Evolutionary conservation across 148 eudicot species (phyloP).

Genomic region (Cornus suecica): DNA sequence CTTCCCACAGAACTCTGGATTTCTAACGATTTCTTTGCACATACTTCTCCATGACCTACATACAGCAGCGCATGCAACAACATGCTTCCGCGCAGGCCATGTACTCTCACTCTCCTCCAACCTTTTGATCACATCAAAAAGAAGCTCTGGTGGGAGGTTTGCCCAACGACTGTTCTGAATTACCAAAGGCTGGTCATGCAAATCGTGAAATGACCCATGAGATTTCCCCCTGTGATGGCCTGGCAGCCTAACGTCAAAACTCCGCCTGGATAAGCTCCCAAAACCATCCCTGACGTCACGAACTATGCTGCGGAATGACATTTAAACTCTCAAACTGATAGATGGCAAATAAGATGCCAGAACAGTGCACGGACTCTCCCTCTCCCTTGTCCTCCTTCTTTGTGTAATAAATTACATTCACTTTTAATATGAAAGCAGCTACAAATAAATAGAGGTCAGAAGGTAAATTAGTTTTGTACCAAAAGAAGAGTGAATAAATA

Average conservation of each 20-base stretch:
- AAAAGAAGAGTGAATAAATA: not conserved
- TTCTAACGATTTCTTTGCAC: conserved; percentile 58
- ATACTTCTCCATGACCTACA: conserved; percentile 61
- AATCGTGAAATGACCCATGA: conserved; percentile 40
- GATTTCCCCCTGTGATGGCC: conserved; percentile 39
- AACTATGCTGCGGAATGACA: conserved; percentile 62
- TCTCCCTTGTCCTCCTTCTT: not conserved
- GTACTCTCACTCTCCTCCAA: conserved; percentile 65
- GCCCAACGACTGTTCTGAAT: conserved; percentile 21
- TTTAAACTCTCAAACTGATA: conserved; percentile 12
- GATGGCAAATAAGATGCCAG: not conserved
- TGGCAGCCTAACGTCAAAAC: conserved; percentile 20
- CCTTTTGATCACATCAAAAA: conserved; percentile 48
- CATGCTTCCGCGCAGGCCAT: conserved; percentile 56
- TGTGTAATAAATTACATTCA: not conserved
- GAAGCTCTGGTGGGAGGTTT: conserved; percentile 47
- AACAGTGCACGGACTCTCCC: not conserved
- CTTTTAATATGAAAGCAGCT: conserved; percentile 21
- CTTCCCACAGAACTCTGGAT: conserved; percentile 51
- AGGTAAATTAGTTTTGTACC: conserved; percentile 8
- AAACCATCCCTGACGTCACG: conserved; percentile 32
- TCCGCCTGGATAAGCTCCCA: conserved; percentile 28
- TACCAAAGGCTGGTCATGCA: conserved; percentile 15
- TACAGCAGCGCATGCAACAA: conserved; percentile 58
- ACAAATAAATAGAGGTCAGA: conserved; percentile 12